Base-by-base conservation (phyloP, 352 stramenopile genomes). In the Aphanomyces astaci region DNA sequence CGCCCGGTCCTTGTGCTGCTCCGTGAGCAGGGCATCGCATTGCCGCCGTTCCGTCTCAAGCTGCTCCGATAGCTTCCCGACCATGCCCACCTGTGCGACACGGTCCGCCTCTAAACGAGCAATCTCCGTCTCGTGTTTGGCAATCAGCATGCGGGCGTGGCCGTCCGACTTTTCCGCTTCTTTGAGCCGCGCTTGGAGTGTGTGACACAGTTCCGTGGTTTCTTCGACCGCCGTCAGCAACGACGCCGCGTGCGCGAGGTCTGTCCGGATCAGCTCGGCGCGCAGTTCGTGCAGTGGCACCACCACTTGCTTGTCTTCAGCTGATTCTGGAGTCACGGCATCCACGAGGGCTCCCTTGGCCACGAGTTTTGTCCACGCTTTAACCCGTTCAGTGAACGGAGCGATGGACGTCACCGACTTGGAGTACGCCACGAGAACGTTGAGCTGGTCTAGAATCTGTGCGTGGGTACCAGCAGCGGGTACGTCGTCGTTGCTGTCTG, bases 1-100 rank as follows among this genome's bases (percentile, higher is more conserved):
- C 4, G 79, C 77, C 57, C 90, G 91, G 52, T 94, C 84, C 71
- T 94, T 94, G 69, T 92, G 86, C 11, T 78, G 89, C 64, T 92
- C 86, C 46, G 90, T 84, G 10, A 94, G 68, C 25, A 84, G 74
- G 52, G 78, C 60, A 19, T 86, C 77, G 53, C 89, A 94, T 54
- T 94, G 84, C n/a, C 86, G 80, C 19, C 83, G 77, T 64, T 92
- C 84, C 46, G 80, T 81, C 3, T 77, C 66, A 10, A 94, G 74
- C 64, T 92, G 84, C 10, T 69, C 56, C 31, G 84, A 74, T 19
- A 94, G 54, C n/a, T 81, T 76, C 0, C 66, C 51, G 55, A 83
- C 89, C 52, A 88, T 79, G 0, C 11, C 51, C 13, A 52, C 74
- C 0, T 66, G 74, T 22, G 70, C 69, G 31, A 76, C 55, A 11